Base-by-base conservation (phyloP, 31 red algal genomes). In the Endocladia muricata region DNA sequence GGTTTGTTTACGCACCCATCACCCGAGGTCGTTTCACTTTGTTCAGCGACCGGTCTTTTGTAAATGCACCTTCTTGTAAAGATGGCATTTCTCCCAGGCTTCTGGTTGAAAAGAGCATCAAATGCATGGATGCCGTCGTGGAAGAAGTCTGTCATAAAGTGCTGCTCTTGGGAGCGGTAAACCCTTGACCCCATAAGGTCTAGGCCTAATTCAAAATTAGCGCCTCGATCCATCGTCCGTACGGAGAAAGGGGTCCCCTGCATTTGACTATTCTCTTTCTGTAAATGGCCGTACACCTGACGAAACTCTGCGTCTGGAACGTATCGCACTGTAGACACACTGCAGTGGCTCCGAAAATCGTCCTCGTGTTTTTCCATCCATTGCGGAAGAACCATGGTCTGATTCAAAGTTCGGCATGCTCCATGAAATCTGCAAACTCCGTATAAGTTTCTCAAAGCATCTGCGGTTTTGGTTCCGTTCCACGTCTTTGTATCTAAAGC, bases 141-240 rank as follows among this genome's bases (percentile, higher is more conserved):
- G 33, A 81, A 64, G 47, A 81, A 81, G 77, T 81, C 77, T 8
- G 77, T 81, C 11, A 81, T 49, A 51, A 81, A 81, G 42, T 81
- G 77, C 48, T 81, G 77, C 33, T 81, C 63, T 34, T 81, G 77
- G 30, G 61, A 41, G 7, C 77, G 54, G 49, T 81, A 81, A 44
- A 68, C 77, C 41, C 77, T 49, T 4, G 43, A 70, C 0, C 77
- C 77, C 34, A 81, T 81, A 25, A 81, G 29, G 44, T 81, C 77
- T 31, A 81, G 41, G 43, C 47, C 61, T 3, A 81, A 32, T 68
- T 81, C 77, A n/a, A n/a, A n/a, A 36, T 41, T 64, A 32, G 62
- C 55, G 15, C 39, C 39, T 19, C 66, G 55, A 28, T 28, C 30
- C 13, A 28, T 58, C 30, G 25, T 22, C 55, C 55, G 6, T 6